Conservation (phyloP, 2,329 filamentous ascomycete genomes). For the Epicoccum sorghinum region DNA sequence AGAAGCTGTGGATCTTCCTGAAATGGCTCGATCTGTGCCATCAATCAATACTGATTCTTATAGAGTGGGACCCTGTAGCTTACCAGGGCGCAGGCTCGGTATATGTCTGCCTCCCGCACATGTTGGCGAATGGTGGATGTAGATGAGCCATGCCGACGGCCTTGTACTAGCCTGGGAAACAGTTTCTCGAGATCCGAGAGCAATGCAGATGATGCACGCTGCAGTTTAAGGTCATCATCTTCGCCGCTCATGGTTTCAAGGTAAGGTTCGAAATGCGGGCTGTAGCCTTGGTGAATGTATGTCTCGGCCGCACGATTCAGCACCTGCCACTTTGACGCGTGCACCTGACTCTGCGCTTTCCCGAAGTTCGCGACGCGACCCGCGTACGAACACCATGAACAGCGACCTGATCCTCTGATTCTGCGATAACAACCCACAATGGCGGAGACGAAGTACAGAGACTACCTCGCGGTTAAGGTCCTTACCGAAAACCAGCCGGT, state of each 20-base stretch:
- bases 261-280: slow-evolving; percentile 1
- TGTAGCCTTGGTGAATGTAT: slow-evolving; percentile 4
- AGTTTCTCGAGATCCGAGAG: slow-evolving; percentile 40
- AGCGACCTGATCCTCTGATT: neutral
- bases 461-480: slow-evolving; percentile 76
- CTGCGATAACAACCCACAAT: slow-evolving; percentile 31
- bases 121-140: slow-evolving; percentile 41
- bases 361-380: slow-evolving; percentile 12
- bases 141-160: slow-evolving; percentile 29
- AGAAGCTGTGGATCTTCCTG: slow-evolving; percentile 95
- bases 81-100: slow-evolving; percentile 47
- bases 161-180: slow-evolving; percentile 48
- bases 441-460: slow-evolving; percentile 66
- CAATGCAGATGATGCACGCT: slow-evolving; percentile 49
- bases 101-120: slow-evolving; percentile 49
- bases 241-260: slow-evolving; percentile 47
- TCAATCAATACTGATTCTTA: slow-evolving; percentile 6
- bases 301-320: slow-evolving; percentile 36
- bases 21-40: slow-evolving; percentile 74
- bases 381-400: neutral
- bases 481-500: slow-evolving; percentile 78
- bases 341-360: slow-evolving; percentile 30
- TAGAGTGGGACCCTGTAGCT: neutral
- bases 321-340: slow-evolving; percentile 33
- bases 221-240: slow-evolving; percentile 54